Evolutionary conservation across 2,329 filamentous ascomycete genomes (phyloP), one percentile per base, ranked within the genome.

Genomic region (Fonsecaea pedrosoi): DNA sequence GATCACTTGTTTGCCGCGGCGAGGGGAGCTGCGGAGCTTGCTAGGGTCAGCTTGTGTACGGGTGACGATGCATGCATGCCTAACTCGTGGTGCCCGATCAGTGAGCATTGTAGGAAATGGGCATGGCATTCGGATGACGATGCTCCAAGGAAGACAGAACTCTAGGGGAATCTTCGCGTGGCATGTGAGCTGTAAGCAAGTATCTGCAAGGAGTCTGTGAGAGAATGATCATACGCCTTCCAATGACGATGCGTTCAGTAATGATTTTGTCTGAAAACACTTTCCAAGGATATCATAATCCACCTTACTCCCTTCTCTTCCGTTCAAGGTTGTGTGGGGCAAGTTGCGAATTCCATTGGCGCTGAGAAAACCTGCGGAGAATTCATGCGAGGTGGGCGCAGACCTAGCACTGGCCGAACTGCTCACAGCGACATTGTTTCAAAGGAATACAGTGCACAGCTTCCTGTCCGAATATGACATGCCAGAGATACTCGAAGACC

Each of bases 401-500:
- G n/a, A 0, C 5, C 18, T 50, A 66, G 35, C 63, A 66, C 34
- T 50, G 42, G 6, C 63, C 63, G 25, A 66, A 66, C 30, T 66
- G 63, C 38, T 67, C 60, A 35, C 65, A 67, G 35, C 55, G 60
- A 25, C 65, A 67, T 57, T 67, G 42, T 12, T 50, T 5, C n/a
- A 60, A 7, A 34, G 45, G 25, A 12, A 60, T 61, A 54, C 63
- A 65, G n/a, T 54, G 42, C n/a, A 82, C 75, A 7, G 78, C 74
- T 25, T 78, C 73, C 72, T 76, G 77, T 38, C 78, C 78, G 65
- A 81, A 85, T 75, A 83, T 81, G 75, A 87, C 82, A 74, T 90
- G 88, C 88, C 88, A 90, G 18, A 87, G 76, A 71, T 88, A 90
- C 73, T 90, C 88, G 74, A 89, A 83, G 2, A 89, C 82, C 25